Evolutionary conservation across 805 yeast genomes (phyloP).

Genomic region (Clavispora fructus): DNA sequence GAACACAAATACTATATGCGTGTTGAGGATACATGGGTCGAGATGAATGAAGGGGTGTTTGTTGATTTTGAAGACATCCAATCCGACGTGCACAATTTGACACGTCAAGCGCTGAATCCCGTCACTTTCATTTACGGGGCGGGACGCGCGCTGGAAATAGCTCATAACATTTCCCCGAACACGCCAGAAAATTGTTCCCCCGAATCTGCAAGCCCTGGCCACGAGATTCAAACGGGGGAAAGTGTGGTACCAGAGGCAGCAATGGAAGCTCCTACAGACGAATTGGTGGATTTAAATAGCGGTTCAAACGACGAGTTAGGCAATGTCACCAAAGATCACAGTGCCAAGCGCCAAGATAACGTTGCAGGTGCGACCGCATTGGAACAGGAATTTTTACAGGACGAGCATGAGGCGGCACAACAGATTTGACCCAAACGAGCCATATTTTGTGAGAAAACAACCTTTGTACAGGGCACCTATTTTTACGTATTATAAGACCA

Average conservation of each 20-base stretch:
- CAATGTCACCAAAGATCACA: too few relatives aligned
- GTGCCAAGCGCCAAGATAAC: not conserved
- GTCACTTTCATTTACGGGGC: slow-evolving; percentile 13
- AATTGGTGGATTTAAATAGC: too few relatives aligned
- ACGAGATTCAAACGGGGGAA: too few relatives aligned
- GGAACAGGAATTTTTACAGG: not conserved
- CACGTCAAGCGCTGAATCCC: slow-evolving; percentile 6
- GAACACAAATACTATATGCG: slow-evolving; percentile 22
- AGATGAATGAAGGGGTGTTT: slow-evolving; percentile 9
- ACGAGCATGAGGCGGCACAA: not conserved
- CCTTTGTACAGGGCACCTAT: not conserved
- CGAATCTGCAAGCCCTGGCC: too few relatives aligned
- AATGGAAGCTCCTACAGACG: too few relatives aligned
- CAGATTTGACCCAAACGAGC: not conserved
- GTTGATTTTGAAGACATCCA: slow-evolving; percentile 10
- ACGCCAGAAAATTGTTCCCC: not conserved
- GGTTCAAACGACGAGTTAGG: too few relatives aligned
- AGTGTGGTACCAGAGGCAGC: too few relatives aligned
- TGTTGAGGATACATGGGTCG: slow-evolving; percentile 7
- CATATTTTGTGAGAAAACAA: not conserved
- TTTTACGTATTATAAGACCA: not conserved
- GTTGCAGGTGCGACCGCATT: not conserved
- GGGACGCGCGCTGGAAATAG: not conserved
- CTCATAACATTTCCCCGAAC: not conserved
- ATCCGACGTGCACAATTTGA: slow-evolving; percentile 2